Evolutionary conservation across 2,329 filamentous ascomycete species (phyloP), one percentile per base, ranked within the genome.

Genomic region (Aspergillus spinulosporus): DNA sequence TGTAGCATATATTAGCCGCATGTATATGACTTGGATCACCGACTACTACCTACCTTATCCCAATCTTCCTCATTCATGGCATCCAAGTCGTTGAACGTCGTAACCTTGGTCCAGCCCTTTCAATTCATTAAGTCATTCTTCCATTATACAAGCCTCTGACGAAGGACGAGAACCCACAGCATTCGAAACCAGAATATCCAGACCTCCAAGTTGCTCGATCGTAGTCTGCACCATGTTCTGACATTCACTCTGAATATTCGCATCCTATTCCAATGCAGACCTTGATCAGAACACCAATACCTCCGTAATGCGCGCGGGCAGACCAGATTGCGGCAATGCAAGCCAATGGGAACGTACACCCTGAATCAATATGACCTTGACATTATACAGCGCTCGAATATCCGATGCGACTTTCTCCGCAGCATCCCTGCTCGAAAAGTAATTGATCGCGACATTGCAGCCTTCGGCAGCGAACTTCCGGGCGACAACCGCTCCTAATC

Each of bases 101-200:
- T 75, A 61, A 87, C 82, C 59, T 81, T 82, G 0, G 85, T 87
- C 81, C 83, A 88, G 26, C 84, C 85, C 81, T 83, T 46, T 15
- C 6, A 32, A 26, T 50, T 29, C 53, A 52, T 55, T 34, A 58
- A 52, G 28, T 26, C 31, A 40, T 11, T 6, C 47, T 6, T 21
- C 28, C 9, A 4, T 2, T 15, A 6, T 2, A 14, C 44, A 40
- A 40, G 5, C 15, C 4, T 28, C 4, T 21, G 21, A 12, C 34
- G n/a, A 37, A 9, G 34, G 3, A 39, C 5, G 9, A 9, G 4
- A 28, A 58, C 78, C 46, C 65, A 85, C 82, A 14, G 88, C 88
- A 71, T 94, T 94, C 2, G 87, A 88, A 65, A 93, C 84, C 45
- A 94, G 78, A 40, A 91, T 80, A 73, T 94, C 89, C n/a, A 94